Conservation (phyloP, 1,139 yeast species). For the Saccharomycopsis hybrid region DNA sequence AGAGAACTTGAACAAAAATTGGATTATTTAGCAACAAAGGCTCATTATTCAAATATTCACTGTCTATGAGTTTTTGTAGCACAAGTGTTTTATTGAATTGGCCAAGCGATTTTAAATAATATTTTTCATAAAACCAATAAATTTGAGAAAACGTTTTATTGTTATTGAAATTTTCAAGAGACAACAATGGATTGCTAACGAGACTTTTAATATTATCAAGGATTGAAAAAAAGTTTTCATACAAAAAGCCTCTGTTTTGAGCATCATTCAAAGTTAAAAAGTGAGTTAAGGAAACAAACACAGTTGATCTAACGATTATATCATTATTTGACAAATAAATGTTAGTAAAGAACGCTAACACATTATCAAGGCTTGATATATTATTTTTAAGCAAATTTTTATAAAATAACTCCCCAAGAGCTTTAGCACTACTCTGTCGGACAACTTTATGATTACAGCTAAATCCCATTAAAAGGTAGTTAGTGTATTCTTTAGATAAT, state of each 20-base stretch:
- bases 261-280: slow-evolving; percentile 27
- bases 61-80: slow-evolving; percentile 15
- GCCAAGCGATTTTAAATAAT: slow-evolving; percentile 17
- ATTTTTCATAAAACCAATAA: slow-evolving; percentile 19
- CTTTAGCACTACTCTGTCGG: slow-evolving; percentile 28
- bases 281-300: slow-evolving; percentile 31
- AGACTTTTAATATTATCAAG: slow-evolving; percentile 19
- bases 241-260: slow-evolving; percentile 26
- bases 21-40: slow-evolving; percentile 18
- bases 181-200: slow-evolving; percentile 7
- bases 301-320: slow-evolving; percentile 26
- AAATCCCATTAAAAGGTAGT: slow-evolving; percentile 22
- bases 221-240: slow-evolving; percentile 26
- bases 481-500: slow-evolving; percentile 16
- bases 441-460: slow-evolving; percentile 26
- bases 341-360: slow-evolving; percentile 27
- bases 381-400: slow-evolving; percentile 23
- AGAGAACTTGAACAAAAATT: slow-evolving; percentile 24
- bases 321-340: slow-evolving; percentile 26
- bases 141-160: slow-evolving; percentile 17
- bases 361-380: slow-evolving; percentile 23
- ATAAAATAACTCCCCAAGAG: slow-evolving; percentile 31
- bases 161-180: slow-evolving; percentile 10
- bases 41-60: slow-evolving; percentile 19
- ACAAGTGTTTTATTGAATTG: slow-evolving; percentile 17